Conservation (phyloP, 75 land plant genomes). For the Cupressus sempervirens region DNA sequence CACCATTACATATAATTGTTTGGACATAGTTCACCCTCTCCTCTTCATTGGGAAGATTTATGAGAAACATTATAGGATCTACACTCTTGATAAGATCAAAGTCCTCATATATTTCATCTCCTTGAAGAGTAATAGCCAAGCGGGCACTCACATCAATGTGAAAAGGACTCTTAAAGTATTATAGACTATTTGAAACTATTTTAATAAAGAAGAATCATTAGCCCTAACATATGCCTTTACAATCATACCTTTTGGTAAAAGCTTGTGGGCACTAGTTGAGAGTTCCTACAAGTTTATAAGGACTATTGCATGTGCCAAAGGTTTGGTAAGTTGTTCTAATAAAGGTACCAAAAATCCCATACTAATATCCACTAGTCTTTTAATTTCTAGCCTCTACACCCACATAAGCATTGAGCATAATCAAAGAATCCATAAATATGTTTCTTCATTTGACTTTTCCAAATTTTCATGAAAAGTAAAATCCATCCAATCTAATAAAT, state of each 20-base stretch:
- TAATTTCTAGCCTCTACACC: conserved; percentile 86
- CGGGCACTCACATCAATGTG: conserved; percentile 55
- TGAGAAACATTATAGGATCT: too few relatives aligned
- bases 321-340: conserved; percentile 86
- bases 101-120: too few relatives aligned
- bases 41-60: conserved; percentile 63
- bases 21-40: conserved; percentile 83
- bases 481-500: neutral
- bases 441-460: too few relatives aligned
- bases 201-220: neutral
- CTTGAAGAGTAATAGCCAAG: too few relatives aligned
- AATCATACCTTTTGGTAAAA: too few relatives aligned
- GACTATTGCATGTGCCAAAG: conserved; percentile 86
- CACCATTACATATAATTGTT: too few relatives aligned
- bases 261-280: conserved; percentile 73
- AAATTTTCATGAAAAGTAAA: too few relatives aligned
- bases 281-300: conserved; percentile 79
- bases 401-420: neutral
- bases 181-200: conserved; percentile 27
- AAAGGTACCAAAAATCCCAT: conserved; percentile 93
- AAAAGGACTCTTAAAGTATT: conserved; percentile 20
- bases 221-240: too few relatives aligned
- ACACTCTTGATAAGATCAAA: too few relatives aligned
- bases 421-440: neutral
- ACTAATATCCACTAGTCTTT: conserved; percentile 87